Percentiles rank a stretch among this genome's conserved stretches.
Conservation (phyloP, 257 asterid species). For the Jasminum sambac region DNA sequence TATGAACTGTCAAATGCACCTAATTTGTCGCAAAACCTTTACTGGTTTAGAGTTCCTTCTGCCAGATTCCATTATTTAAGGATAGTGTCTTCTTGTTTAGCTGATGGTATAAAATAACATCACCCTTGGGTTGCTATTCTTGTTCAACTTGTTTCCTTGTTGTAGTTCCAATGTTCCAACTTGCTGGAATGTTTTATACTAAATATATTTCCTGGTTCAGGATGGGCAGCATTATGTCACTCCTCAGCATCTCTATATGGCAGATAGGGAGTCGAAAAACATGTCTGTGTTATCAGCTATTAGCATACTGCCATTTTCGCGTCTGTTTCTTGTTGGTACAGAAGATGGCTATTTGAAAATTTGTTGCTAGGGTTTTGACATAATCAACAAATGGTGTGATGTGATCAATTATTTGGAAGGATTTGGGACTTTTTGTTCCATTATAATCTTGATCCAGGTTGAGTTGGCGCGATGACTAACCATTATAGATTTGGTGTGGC, state of each 20-base stretch:
- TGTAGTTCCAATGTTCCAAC: not conserved
- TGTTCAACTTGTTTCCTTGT: constrained; percentile 5
- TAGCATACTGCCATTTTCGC: constrained; percentile 70
- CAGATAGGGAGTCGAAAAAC: constrained; percentile 80
- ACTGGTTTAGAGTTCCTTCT: not conserved
- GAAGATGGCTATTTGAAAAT: constrained; percentile 84
- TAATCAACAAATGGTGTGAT: not conserved
- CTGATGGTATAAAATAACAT: too few species aligned
- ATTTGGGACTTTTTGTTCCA: not conserved
- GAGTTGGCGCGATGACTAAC: too few species aligned
- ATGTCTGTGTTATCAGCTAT: constrained; percentile 71
- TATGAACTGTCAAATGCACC: not conserved
- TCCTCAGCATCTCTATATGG: constrained; percentile 77
- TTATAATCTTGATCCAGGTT: not conserved
- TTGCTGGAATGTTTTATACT: not conserved
- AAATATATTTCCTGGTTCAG: constrained; percentile 41
- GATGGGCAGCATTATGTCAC: constrained; percentile 55
- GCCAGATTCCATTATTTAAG: not conserved
- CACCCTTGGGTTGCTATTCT: not conserved
- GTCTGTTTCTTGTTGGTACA: constrained; percentile 90
- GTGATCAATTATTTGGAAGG: not conserved
- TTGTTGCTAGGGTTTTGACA: constrained; percentile 45
- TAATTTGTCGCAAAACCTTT: not conserved
- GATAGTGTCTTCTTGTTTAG: too few species aligned
- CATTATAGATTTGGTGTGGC: too few species aligned